Percentiles rank a stretch among this genome's conserved stretches.
Conservation (phyloP, 192 early-diverging fungal species). For the Entomortierella parvispora region DNA sequence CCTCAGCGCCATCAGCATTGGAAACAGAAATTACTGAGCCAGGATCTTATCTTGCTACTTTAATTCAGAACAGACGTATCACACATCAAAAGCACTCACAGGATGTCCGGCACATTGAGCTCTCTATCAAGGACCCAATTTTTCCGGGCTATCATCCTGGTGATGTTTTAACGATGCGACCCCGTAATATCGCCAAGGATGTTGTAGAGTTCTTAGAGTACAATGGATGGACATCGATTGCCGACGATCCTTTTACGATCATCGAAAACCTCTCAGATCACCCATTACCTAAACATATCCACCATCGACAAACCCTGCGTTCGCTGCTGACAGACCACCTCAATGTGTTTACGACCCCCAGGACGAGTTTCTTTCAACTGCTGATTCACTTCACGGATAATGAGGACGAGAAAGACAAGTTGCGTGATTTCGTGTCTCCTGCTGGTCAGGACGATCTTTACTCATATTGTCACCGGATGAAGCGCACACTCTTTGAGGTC, state of each 20-base stretch:
- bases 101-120: constrained; percentile 87
- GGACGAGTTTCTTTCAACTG: constrained; percentile 92
- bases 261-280: constrained; percentile 60
- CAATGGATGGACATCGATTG: constrained; percentile 74
- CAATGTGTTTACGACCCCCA: constrained; percentile 88
- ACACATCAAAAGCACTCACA: constrained; percentile 87
- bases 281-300: constrained; percentile 61
- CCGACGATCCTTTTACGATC: constrained; percentile 69
- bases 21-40: constrained; percentile 7
- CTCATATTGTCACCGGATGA: constrained; percentile 83
- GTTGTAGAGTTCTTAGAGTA: constrained; percentile 75
- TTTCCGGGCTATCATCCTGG: constrained; percentile 74
- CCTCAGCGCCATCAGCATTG: background rate
- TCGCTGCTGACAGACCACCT: constrained; percentile 79
- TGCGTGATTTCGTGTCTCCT: constrained; percentile 80
- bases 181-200: constrained; percentile 75
- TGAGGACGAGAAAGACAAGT: constrained; percentile 77
- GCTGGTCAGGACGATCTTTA: constrained; percentile 92
- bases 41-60: constrained; percentile 45
- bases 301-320: constrained; percentile 72
- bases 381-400: constrained; percentile 80
- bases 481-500: constrained; percentile 86
- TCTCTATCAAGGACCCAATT: constrained; percentile 54
- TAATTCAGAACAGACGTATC: constrained; percentile 73
- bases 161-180: constrained; percentile 82